A percentile compares a stretch with the other conserved stretches of the same genome.
These are phyloP conservation scores for Paramecium primaurelia DNA, from an alignment of 73 alveolate species.

Conservation along the genomic window DNA sequence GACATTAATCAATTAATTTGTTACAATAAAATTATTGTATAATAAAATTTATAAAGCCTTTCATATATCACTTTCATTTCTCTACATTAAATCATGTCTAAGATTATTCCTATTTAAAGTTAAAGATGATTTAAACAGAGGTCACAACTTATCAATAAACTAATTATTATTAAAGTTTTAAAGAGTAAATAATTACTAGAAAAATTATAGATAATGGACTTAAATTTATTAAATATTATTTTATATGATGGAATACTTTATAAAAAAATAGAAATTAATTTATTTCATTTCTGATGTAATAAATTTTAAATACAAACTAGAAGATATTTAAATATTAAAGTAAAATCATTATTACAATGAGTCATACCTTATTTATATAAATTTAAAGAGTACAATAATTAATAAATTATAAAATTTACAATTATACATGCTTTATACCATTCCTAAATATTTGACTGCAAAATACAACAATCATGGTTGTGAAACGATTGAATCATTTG, in stretches of 20 bases:
- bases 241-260: background rate
- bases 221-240: no score
- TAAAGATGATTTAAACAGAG: background rate
- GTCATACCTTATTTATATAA: background rate
- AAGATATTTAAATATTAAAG: background rate
- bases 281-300: background rate
- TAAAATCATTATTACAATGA: background rate
- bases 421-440: background rate
- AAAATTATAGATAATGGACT: background rate
- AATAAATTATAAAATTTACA: background rate
- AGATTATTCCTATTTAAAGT: background rate
- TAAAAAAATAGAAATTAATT: background rate
- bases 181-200: no score
- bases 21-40: background rate
- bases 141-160: background rate
- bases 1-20: background rate
- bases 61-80: background rate
- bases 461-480: background rate
- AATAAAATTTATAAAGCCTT: background rate
- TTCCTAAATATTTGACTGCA: background rate
- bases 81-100: background rate
- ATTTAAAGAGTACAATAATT: background rate
- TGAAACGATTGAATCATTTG: slow-evolving; percentile 16
- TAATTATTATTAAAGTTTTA: background rate
- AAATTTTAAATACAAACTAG: background rate